Conservation (phyloP, 805 yeast genomes). For the Saccharomycopsis amapae region DNA sequence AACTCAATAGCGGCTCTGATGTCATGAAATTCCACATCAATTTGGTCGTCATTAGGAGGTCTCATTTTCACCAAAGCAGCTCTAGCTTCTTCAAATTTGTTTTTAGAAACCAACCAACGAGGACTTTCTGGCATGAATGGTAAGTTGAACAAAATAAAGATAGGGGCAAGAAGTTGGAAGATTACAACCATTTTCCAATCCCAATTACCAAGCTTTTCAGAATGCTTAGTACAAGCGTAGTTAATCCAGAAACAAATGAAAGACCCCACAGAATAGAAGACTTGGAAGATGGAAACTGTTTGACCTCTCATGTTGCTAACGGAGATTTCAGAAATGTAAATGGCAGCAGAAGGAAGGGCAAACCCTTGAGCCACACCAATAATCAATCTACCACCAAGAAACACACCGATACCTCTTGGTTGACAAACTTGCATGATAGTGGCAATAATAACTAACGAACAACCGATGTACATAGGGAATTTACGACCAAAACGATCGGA, state of each 20-base stretch:
- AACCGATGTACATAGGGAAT: conserved; percentile 18
- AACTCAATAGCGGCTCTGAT: conserved; percentile 18
- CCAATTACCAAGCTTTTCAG: conserved; percentile 31
- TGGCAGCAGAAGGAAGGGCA: conserved; percentile 36
- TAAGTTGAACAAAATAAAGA: conserved; percentile 22
- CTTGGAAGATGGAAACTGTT: conserved; percentile 39
- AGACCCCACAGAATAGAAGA: conserved; percentile 37
- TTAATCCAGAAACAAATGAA: conserved; percentile 40
- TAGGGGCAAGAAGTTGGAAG: conserved; percentile 32
- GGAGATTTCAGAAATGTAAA: conserved; percentile 36
- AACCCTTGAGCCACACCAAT: conserved; percentile 39
- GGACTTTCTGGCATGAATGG: conserved; percentile 43
- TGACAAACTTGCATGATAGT: conserved; percentile 22
- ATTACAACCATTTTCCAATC: conserved; percentile 39
- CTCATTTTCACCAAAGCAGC: not conserved
- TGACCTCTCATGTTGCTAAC: conserved; percentile 39
- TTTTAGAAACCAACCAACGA: conserved; percentile 35
- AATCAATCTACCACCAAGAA: conserved; percentile 33
- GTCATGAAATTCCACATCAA: conserved; percentile 11
- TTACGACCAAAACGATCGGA: conserved; percentile 22
- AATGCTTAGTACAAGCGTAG: conserved; percentile 33
- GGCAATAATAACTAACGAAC: conserved; percentile 16
- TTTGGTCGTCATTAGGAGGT: not conserved
- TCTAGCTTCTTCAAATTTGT: not conserved
- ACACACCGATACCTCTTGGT: conserved; percentile 20